Conservation (phyloP, 2,329 filamentous ascomycete genomes). For the Colletotrichum aenigma region DNA sequence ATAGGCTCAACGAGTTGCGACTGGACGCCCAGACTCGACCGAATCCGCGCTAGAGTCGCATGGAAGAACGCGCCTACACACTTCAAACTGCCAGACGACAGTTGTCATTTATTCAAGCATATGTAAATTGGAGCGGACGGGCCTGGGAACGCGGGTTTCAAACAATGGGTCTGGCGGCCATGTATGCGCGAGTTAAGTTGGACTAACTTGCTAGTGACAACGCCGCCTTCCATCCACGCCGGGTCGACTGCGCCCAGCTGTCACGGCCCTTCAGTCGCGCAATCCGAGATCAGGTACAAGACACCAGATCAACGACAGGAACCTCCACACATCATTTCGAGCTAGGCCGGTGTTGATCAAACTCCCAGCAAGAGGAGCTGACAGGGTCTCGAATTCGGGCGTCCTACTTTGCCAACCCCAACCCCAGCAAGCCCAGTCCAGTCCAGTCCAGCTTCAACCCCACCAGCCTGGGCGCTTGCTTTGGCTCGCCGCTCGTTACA, state of each 20-base stretch:
- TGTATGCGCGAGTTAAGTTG: neutral
- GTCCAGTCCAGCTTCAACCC: neutral
- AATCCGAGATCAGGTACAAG: neutral
- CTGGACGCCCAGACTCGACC: neutral
- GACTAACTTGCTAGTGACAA: slow-evolving; percentile 1
- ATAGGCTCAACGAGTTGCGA: neutral
- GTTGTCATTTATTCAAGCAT: neutral
- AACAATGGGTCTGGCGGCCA: neutral
- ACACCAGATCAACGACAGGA: slow-evolving; percentile 11
- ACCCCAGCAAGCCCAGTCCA: slow-evolving; percentile 1
- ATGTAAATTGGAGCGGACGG: neutral
- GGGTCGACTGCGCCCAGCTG: neutral
- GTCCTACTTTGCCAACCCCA: slow-evolving; percentile 12
- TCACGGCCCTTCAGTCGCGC: slow-evolving; percentile 1
- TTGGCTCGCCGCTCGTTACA: slow-evolving; percentile 14
- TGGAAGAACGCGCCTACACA: neutral
- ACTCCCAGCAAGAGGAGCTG: neutral
- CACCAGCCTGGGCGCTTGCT: slow-evolving; percentile 12
- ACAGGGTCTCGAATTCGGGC: slow-evolving; percentile 5
- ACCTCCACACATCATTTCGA: slow-evolving; percentile 11
- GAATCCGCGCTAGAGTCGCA: neutral
- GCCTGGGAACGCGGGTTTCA: slow-evolving; percentile 13
- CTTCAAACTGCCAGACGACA: neutral
- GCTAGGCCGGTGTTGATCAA: slow-evolving; percentile 16
- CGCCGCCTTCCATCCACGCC: neutral